These are phyloP conservation scores for Mycena galericulata DNA, from an alignment of 768 basidiomycete genomes.

Conservation along the genomic window DNA sequence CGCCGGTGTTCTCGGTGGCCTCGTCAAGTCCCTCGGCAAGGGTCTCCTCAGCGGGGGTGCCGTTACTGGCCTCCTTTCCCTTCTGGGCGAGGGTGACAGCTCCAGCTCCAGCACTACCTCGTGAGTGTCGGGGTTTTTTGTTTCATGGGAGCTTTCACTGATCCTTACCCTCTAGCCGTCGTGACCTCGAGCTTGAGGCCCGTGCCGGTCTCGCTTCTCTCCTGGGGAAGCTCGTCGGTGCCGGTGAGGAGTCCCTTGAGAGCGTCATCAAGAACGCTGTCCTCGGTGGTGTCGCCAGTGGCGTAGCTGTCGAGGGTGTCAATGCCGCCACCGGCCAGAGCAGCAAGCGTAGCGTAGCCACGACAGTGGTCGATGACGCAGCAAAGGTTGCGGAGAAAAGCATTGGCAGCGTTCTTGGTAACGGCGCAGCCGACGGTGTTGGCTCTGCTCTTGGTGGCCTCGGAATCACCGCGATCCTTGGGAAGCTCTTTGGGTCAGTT, in stretches of 20 bases:
- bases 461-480: constrained; percentile 23
- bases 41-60: constrained; percentile 24
- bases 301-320: constrained; percentile 12
- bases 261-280: constrained; percentile 26
- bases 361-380: constrained; percentile 17
- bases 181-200: constrained; percentile 28
- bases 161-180: neutral
- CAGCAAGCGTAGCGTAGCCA: constrained; percentile 12
- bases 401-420: constrained; percentile 9
- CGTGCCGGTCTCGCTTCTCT: neutral
- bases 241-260: constrained; percentile 20
- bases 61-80: constrained; percentile 11
- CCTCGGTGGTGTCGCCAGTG: constrained; percentile 24
- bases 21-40: constrained; percentile 26
- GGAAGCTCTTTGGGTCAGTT: constrained; percentile 26
- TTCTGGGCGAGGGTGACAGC: constrained; percentile 7
- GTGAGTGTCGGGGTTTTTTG: neutral
- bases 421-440: constrained; percentile 18
- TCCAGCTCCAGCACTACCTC: neutral
- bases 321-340: constrained; percentile 11
- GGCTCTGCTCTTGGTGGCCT: constrained; percentile 25
- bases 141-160: neutral
- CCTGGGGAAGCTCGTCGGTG: constrained; percentile 22
- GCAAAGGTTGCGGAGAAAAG: constrained; percentile 18
- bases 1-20: constrained; percentile 18